Base-by-base conservation (phyloP, 1,284 basidiomycete species). In the Apiotrichum domesticum region DNA sequence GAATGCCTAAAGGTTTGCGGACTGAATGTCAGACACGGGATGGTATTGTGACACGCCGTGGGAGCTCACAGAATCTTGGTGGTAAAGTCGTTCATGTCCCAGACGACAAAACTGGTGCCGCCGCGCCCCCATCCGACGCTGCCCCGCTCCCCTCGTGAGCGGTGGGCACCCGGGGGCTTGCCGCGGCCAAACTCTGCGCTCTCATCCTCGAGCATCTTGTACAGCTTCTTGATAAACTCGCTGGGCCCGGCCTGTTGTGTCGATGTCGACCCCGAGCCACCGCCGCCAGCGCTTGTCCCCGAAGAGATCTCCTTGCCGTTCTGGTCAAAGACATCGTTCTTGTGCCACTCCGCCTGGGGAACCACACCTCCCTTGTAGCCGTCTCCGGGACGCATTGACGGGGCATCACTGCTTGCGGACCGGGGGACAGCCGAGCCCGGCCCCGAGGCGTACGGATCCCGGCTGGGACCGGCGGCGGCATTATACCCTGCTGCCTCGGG, bases 11-110 rank as follows among this genome's bases (percentile, higher is more conserved):
- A 98, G 78, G 96, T 87, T 52, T 89, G 86, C 0, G 94, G 94
- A 44, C 72, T 74, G 39, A 11, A 9, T 5, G 35, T 9, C 8
- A 9, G 15, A 37, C 5, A 7, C 33, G 8, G n/a, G n/a, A 35
- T 8, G 3, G 15, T n/a, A 8, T 21, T 11, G 29, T 21, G 39
- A 21, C 3, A 35, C 6, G 44, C n/a, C 40, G 15, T 39, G 15
- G 14, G 49, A 39, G 69, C 71, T 70, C 52, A 75, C 50, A 97
- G 82, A 67, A 97, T 90, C 50, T 87, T 85, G 72, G 92, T 95
- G 46, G 92, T 95, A 77, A 98, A 97, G 66, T 92, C 89, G 78
- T 93, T 95, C 89, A 96, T 95, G 80, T 97, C 91, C 86, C 93
- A 95, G 65, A 98, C 92, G 71, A 97, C 87, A 72, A 97, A 97